A percentile compares a stretch with the other conserved stretches of the same genome.
Conservation (phyloP, 108 stramenopile species). For the Nitzschia palea region DNA sequence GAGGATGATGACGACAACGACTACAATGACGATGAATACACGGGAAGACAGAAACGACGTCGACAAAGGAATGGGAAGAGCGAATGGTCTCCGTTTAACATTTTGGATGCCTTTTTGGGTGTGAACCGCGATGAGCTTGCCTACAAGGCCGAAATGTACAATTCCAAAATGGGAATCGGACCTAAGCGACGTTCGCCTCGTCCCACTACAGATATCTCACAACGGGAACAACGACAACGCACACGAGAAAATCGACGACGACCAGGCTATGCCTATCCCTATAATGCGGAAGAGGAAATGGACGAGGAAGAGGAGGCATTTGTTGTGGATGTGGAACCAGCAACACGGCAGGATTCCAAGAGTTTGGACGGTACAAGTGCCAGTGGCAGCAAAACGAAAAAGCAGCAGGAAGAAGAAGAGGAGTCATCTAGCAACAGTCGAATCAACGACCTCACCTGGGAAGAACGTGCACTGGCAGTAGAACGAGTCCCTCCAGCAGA, state of each 20-base stretch:
- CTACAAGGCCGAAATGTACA: slow-evolving; percentile 39
- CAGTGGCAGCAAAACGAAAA: background rate
- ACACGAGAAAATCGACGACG: slow-evolving; percentile 32
- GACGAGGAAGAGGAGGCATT: slow-evolving; percentile 20
- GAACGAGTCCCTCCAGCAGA: slow-evolving; percentile 75
- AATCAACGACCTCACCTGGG: background rate
- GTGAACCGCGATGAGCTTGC: slow-evolving; percentile 36
- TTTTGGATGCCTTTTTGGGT: slow-evolving; percentile 39
- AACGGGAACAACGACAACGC: slow-evolving; percentile 1
- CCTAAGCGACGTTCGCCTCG: background rate
- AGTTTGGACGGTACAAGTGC: background rate
- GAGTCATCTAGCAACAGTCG: background rate
- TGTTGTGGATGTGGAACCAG: slow-evolving; percentile 31
- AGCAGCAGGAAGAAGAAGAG: background rate
- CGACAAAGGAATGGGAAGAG: background rate
- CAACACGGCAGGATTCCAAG: slow-evolving; percentile 6
- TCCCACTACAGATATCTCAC: background rate
- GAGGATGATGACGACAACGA: slow-evolving; percentile 13
- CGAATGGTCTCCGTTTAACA: slow-evolving; percentile 24
- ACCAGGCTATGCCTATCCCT: slow-evolving; percentile 61
- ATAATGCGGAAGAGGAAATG: slow-evolving; percentile 51
- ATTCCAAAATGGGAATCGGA: slow-evolving; percentile 44
- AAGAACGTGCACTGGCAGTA: slow-evolving; percentile 39
- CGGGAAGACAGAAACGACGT: slow-evolving; percentile 31
- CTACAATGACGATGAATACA: background rate